Base-by-base conservation (phyloP, 2,329 filamentous ascomycete genomes). In the Curvularia eragrostidis region DNA sequence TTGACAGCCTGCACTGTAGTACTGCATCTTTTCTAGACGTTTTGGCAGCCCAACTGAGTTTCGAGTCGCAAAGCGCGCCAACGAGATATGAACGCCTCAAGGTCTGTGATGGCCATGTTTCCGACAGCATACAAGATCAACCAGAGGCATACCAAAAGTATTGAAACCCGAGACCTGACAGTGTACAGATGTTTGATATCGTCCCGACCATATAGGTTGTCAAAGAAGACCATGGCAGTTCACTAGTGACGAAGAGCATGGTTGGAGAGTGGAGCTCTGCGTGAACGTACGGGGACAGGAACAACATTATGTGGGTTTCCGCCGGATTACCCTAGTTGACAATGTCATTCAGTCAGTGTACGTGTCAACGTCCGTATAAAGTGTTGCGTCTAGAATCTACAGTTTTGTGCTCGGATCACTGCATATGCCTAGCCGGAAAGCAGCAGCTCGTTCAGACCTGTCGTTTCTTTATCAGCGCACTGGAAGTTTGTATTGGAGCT, bases 221-320 rank as follows among this genome's bases (percentile, higher is more conserved):
- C 18, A 13, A 41, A 23, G 23, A 24, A 28, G 9, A 2, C 5
- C 38, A 23, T 4, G 12, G 5, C 19, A 24, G 6, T 24, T 23
- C 9, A 8, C 39, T 4, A n/a, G 7, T 10, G 13, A 43, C 36
- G 23, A 30, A 19, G 18, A 18, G 38, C 10, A 18, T 43, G 21
- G 21, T 12, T 19, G 13, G 6, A 48, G 19, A 15, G 15, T 18
- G 36, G 24, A 18, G 32, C 32, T 32, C 6, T 49, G 18, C 19
- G 26, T 41, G 50, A 54, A 36, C 39, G 39, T 49, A 30, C 54
- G 39, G 50, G 32, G 32, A 46, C 34, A 30, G 15, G 10, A n/a
- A 19, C 34, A n/a, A 36, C 24, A 21, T 10, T n/a, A 30, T 54
- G 55, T 48, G 13, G 36, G 36, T 44, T 43, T n/a, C 50, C 44